Conservation (phyloP, 129 eudicot genomes). For the Pseudognaphalium luteoalbum region DNA sequence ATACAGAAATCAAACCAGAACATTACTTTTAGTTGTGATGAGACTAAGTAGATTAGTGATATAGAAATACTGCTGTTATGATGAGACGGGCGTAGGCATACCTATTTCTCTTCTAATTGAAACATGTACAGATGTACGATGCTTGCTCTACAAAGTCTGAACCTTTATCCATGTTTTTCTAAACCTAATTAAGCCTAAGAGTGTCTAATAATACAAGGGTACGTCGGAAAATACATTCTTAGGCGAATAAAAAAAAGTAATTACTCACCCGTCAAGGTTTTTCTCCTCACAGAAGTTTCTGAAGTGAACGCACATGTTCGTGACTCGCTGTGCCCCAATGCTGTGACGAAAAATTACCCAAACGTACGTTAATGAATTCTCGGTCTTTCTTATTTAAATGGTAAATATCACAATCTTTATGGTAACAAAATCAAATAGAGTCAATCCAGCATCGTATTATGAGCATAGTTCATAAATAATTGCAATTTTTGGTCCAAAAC, state of each 20-base stretch:
- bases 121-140: neutral
- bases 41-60: neutral
- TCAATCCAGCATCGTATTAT: neutral
- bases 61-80: neutral
- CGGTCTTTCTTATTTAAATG: neutral
- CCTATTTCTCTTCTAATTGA: neutral
- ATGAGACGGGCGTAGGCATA: neutral
- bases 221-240: neutral
- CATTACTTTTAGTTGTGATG: neutral
- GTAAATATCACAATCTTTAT: slow-evolving; percentile 1
- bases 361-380: neutral
- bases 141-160: neutral
- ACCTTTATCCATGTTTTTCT: neutral
- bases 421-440: neutral
- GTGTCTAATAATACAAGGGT: neutral
- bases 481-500: neutral
- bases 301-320: slow-evolving; percentile 51
- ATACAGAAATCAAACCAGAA: neutral
- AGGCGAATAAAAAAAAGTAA: neutral
- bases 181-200: no score
- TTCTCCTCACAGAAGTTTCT: slow-evolving; percentile 61
- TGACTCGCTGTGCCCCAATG: slow-evolving; percentile 71
- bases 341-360: slow-evolving; percentile 39
- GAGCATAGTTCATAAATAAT: neutral
- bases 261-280: slow-evolving; percentile 55